Evolutionary conservation across 331 rosid genomes (phyloP), one percentile per base, ranked within the genome.

Genomic region (Acacia concinna): DNA sequence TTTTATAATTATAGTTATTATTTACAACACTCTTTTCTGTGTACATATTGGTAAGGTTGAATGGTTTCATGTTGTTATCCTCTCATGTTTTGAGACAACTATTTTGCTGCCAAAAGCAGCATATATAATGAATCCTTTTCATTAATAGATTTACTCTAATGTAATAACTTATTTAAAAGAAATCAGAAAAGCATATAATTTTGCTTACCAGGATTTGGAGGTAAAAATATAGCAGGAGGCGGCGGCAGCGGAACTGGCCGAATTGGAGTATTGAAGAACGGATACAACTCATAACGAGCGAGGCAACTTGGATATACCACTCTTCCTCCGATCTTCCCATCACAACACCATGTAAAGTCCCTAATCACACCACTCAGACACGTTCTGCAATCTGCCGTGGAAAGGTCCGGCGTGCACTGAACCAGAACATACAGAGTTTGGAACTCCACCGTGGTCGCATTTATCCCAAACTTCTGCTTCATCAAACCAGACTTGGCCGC

Each of bases 391-490:
- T 52, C 73, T 1, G 20, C 20, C 6, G 59, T 18, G 0, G 84
- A 76, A 35, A 91, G 13, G 51, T 86, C 89, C 1, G 78, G 84
- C 0, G 88, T 89, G 77, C 93, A 91, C 88, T 86, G 94, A 3
- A 62, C 91, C 28, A 89, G 54, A 44, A 43, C 60, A 43, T 85
- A 89, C 1, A 89, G 20, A 13, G 47, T 62, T 43, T 66, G 85
- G 32, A 68, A 68, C 20, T 43, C 31, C 17, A 57, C 64, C 31
- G 4, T 31, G 8, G 35, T 32, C 6, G 32, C 66, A 3, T 59
- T 59, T 9, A 18, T 28, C 8, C 20, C 66, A 27, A 12, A 59
- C 66, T 59, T 59, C 66, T 27, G 27, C 28, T 27, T 27, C 35
- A 13, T 27, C 66, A 28, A 12, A 27, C 35, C 25, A 51, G 4